Base-by-base conservation (phyloP, 129 eudicot species). In the Centaurea solstitialis region DNA sequence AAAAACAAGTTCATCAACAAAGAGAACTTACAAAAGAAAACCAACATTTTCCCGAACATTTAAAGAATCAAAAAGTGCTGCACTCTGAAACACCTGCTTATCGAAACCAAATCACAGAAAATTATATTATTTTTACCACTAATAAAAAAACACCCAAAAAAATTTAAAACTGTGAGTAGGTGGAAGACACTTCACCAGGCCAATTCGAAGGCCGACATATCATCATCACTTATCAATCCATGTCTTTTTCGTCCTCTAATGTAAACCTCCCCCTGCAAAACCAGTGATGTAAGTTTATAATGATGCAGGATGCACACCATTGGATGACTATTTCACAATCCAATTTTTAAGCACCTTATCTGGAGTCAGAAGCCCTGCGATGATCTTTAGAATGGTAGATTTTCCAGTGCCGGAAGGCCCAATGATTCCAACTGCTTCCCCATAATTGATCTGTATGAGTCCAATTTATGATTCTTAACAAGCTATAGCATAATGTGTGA, bases 361-460 rank as follows among this genome's bases (percentile, higher is more conserved):
- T 69, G 97, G 97, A 61, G 94, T 87, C 83, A 92, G 97, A 45
- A 92, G 97, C 57, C 97, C 97, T 40, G 97, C 94, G 62, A 92
- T 92, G 69, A 92, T 90, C 87, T 92, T 92, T 74, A 92, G 73
- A 37, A 92, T 86, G 53, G 97, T 92, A 59, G 97, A 92, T 79
- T 92, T 92, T 75, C 97, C 97, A 18, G 97, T 92, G 22, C 97
- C 97, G 76, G 97, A 92, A 81, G 97, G 94, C 80, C 97, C 97
- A 70, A 92, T 90, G 40, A 92, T 90, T 81, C 97, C 97, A 83
- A 92, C 93, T 7, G 97, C 97, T 79, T 92, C 97, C 33, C 97
- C 97, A 72, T 90, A 85, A 69, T 90, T 92, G 62, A 92, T 90
- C 94, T 92, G 69, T 68, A 83, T 7, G 15, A 80, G 39, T 28